Base-by-base conservation (phyloP, 306 rosid genomes). In the Quercus glauca region DNA sequence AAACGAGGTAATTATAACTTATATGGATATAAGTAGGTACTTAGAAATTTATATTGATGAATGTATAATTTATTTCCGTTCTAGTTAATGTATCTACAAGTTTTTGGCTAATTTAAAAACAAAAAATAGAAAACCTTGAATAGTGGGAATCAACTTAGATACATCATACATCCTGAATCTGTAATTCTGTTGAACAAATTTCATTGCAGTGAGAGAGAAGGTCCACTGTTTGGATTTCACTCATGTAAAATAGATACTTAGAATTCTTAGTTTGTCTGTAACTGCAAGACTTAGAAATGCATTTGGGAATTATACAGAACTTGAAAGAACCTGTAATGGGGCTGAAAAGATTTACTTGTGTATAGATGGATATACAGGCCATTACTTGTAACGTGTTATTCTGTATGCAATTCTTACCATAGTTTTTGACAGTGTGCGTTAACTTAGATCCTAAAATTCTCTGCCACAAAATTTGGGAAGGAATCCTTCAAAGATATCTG, bases 1-100 rank as follows among this genome's bases (percentile, higher is more conserved):
- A 67, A 67, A 67, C 72, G n/a, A 67, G 71, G 52, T 35, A 67
- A 18, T 67, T 26, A 63, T 49, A 67, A 67, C 72, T 67, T 67
- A 19, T 35, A 67, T 64, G 70, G 70, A 29, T 64, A 64, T 31
- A 64, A 64, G 43, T 64, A 64, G 70, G 70, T 29, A 15, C n/a
- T 31, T 31, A 6, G 45, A 31, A 65, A 64, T 29, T 31, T 64
- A 28, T 35, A 45, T 19, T 67, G 51, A 29, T 33, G 72, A 19
- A 9, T 67, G 51, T 67, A 67, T 65, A 65, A 29, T 67, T 67
- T 35, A 19, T 67, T 35, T 26, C 72, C 10, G 72, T 67, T 33
- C 72, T 18, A 33, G 52, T 45, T 31, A 33, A 8, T 35, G 51
- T 67, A 67, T 19, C 51, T 35, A 67, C 25, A 35, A 35, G n/a